Evolutionary conservation across 306 rosid genomes (phyloP).

Genomic region (Cyclanthera cordifolia): DNA sequence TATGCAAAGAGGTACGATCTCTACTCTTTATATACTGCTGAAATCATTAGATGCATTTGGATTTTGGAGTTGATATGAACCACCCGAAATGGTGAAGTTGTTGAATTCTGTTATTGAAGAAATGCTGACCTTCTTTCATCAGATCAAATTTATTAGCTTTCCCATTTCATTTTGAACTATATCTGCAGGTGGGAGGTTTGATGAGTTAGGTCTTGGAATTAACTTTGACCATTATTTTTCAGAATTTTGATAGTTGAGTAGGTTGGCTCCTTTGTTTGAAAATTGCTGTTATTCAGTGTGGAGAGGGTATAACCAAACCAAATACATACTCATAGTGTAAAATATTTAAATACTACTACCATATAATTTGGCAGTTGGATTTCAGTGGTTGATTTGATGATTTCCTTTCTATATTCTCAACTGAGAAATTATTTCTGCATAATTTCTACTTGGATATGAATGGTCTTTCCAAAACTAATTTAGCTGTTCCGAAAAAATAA

Average conservation of each 20-base stretch:
- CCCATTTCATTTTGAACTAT: neutral
- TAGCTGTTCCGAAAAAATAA: no score
- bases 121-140: neutral
- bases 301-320: constrained; percentile 14
- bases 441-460: neutral
- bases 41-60: constrained; percentile 21
- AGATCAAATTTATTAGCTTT: neutral
- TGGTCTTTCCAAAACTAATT: no score
- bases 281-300: constrained; percentile 1
- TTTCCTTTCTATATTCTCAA: no score
- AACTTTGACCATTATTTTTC: neutral
- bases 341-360: neutral
- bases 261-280: neutral
- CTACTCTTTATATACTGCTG: constrained; percentile 21
- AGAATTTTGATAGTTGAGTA: neutral
- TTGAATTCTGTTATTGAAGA: constrained; percentile 17
- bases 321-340: neutral
- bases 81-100: constrained; percentile 34
- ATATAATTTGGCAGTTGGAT: constrained; percentile 4
- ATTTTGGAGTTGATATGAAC: constrained; percentile 45
- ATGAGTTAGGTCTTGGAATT: neutral
- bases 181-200: neutral
- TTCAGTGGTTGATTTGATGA: neutral
- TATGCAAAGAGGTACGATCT: constrained; percentile 13
- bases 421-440: neutral